Base-by-base conservation (phyloP, 1,139 yeast genomes). In the Pichia cactophila region DNA sequence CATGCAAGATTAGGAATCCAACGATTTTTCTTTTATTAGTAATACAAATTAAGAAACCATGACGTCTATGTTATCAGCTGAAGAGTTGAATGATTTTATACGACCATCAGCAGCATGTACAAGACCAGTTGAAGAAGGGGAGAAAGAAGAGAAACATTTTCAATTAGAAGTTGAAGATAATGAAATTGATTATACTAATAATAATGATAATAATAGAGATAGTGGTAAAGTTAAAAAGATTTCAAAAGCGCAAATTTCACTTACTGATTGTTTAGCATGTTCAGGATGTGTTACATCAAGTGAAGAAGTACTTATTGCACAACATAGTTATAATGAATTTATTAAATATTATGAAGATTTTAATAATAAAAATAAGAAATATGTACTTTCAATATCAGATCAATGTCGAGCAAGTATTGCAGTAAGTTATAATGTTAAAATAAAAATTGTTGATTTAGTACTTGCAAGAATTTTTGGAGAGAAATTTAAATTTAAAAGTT, bases 221-320 rank as follows among this genome's bases (percentile, higher is more conserved):
- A 35, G 38, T 74, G 44, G n/a, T 8, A 40, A 16, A 12, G 42
- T 17, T 28, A n/a, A 12, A 47, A 82, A 8, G 70, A 40, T 89
- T 9, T 76, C 83, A 37, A 84, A 90, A 44, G 98, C 97, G 0
- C 92, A 86, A 58, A 92, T 92, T 47, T 85, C 95, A 2, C 69
- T 92, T 43, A 82, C 90, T 10, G 99, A 92, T 70, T 92, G 99
- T 67, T 71, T 92, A 47, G 98, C 98, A 0, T 92, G 99, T 62
- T 83, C 95, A 4, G 99, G 99, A 2, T 92, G 99, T 66, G 89
- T 92, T 53, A 92, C 98, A 0, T 86, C 96, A 11, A 95, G 97
- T 14, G 99, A 92, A 63, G 96, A 90, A 57, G 90, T 92, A 23
- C 70, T 92, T 47, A 86, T 92, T 41, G 88, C 96, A 3, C 83